Evolutionary conservation across 2,329 filamentous ascomycete species (phyloP).

Genomic region (Colletotrichum lentis): DNA sequence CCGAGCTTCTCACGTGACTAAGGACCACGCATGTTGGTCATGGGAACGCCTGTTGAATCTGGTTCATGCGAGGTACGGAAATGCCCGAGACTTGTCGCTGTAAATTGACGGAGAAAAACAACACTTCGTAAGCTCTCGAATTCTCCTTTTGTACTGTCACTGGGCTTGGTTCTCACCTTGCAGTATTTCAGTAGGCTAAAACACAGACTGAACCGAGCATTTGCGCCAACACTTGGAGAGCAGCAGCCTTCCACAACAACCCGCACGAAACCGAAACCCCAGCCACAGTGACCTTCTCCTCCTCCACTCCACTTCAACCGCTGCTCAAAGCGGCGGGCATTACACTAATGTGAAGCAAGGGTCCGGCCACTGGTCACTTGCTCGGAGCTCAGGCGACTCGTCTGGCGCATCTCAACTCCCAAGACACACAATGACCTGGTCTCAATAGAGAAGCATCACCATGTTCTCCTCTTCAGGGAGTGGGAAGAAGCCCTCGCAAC

Average conservation of each 20-base stretch:
- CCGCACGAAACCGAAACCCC: slow-evolving; percentile 4
- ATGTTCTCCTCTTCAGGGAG: slow-evolving; percentile 73
- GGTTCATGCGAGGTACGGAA: slow-evolving; percentile 12
- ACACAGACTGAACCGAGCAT: slow-evolving; percentile 3
- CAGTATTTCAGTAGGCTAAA: not conserved
- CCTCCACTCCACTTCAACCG: slow-evolving; percentile 33
- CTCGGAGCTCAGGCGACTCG: slow-evolving; percentile 35
- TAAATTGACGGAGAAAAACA: not conserved
- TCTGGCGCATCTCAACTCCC: slow-evolving; percentile 34
- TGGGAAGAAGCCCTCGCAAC: slow-evolving; percentile 75
- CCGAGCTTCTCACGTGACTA: slow-evolving; percentile 16
- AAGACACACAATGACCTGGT: slow-evolving; percentile 34
- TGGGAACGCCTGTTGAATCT: not conserved
- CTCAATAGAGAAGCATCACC: slow-evolving; percentile 43
- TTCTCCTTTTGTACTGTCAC: too few species aligned
- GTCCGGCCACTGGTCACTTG: slow-evolving; percentile 38
- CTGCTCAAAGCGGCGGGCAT: slow-evolving; percentile 35
- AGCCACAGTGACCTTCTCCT: slow-evolving; percentile 37
- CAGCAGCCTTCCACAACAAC: slow-evolving; percentile 7
- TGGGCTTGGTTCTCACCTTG: not conserved
- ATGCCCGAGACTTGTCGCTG: not conserved
- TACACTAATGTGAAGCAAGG: slow-evolving; percentile 38
- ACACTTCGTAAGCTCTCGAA: too few species aligned
- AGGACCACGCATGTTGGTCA: not conserved
- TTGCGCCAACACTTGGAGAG: not conserved